Evolutionary conservation across 2,329 filamentous ascomycete species (phyloP).

Genomic region (Stemphylium vesicarium): DNA sequence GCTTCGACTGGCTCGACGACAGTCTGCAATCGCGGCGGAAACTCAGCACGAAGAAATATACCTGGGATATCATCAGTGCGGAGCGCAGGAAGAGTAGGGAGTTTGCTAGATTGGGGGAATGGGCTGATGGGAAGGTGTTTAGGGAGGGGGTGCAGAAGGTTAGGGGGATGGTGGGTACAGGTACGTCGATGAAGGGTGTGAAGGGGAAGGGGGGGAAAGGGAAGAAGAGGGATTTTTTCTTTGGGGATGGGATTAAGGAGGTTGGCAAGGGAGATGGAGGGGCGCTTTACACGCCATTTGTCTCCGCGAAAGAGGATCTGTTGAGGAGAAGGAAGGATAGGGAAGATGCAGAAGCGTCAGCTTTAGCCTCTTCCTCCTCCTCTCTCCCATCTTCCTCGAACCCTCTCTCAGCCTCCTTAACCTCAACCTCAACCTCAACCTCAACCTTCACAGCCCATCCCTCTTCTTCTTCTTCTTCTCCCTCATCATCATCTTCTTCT

Average conservation of each 20-base stretch:
- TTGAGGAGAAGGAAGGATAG: conserved; percentile 28
- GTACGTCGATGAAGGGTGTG: conserved; percentile 43
- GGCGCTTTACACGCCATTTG: conserved; percentile 4
- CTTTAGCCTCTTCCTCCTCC: not conserved
- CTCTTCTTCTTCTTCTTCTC: not conserved
- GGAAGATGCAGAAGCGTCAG: conserved; percentile 15
- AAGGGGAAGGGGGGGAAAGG: conserved; percentile 19
- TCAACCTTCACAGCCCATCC: no score
- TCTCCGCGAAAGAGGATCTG: conserved; percentile 31
- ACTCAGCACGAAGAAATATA: conserved; percentile 44
- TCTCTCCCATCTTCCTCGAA: no score
- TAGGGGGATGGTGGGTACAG: conserved; percentile 40
- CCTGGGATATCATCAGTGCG: conserved; percentile 34
- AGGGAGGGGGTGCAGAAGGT: conserved; percentile 40
- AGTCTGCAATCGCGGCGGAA: conserved; percentile 49
- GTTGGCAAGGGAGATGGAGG: not conserved
- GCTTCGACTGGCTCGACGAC: conserved; percentile 57
- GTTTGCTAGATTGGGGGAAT: conserved; percentile 32
- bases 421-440: no score
- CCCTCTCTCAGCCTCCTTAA: no score
- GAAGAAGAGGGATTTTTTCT: conserved; percentile 33
- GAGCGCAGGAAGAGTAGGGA: conserved; percentile 44
- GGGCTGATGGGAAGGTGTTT: conserved; percentile 42
- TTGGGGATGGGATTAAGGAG: conserved; percentile 8
- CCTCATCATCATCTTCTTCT: not conserved